Base-by-base conservation (phyloP, 2,329 filamentous ascomycete genomes). In the Simplicillium sp. region DNA sequence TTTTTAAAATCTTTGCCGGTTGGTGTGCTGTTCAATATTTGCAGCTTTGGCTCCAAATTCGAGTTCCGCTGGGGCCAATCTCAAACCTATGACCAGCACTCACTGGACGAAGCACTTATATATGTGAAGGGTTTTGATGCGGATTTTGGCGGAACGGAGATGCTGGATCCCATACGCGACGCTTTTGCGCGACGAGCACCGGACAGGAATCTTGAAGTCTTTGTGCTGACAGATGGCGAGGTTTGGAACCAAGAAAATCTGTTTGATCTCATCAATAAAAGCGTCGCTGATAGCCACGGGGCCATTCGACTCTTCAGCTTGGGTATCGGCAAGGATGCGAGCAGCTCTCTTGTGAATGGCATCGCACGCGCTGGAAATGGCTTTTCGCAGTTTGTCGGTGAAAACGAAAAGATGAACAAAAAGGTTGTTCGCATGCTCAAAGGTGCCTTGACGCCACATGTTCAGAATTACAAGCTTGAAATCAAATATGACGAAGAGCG, bases 341-440 rank as follows among this genome's bases (percentile, higher is more conserved):
- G 71, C 29, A 68, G 72, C 48, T 54, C 68, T 2, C 56, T 80
- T 8, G 66, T 79, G 5, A 71, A 78, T 40, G 73, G 75, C 1
- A 61, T 75, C 35, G 71, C 73, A 1, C 59, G 66, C 6, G 68
- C 67, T 9, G 75, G 76, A 2, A 70, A 70, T 15, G 75, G 75
- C 3, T 78, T 81, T 44, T 58, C 73, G 1, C 82, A 87, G 54
- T 66, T 71, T 0, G 80, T 87, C 0, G 66, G 65, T 2, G 60
- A 75, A 7, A 62, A 71, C 2, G 83, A 87, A 54, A 77, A 80
- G 51, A 75, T 86, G 59, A 77, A 83, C 49, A 73, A 64, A 47
- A 84, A 83, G 54, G 70, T 87, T 1, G 69, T 87, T 3, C 72
- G 83, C 3, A 87, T 88, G 83, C 64, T 88, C 42, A 85, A 84